Evolutionary conservation across 352 stramenopile species (phyloP).

Genomic region (Heterotrichella gracilis): DNA sequence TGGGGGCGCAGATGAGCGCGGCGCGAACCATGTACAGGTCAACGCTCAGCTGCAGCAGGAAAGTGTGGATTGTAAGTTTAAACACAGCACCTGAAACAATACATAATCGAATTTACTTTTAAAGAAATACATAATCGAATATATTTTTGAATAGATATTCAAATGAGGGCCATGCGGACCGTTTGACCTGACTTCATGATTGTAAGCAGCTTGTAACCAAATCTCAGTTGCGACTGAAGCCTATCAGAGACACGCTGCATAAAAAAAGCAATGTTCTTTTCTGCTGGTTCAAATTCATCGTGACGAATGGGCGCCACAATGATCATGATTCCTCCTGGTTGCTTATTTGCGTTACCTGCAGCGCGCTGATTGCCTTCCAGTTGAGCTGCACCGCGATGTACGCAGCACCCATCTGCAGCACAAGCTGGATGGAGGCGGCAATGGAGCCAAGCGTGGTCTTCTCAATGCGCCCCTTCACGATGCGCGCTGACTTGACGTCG

Average conservation of each 20-base stretch:
- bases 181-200: too few relatives aligned
- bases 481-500: too few relatives aligned
- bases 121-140: background rate
- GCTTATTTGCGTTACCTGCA: too few relatives aligned
- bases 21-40: slow-evolving; percentile 47
- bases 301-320: too few relatives aligned
- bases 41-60: slow-evolving; percentile 56
- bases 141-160: too few relatives aligned
- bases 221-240: too few relatives aligned
- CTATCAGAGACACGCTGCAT: too few relatives aligned
- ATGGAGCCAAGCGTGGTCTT: slow-evolving; percentile 86
- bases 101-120: background rate
- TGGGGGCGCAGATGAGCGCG: slow-evolving; percentile 51
- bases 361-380: slow-evolving; percentile 62
- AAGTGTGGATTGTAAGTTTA: background rate
- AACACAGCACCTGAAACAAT: background rate
- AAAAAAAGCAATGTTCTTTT: too few relatives aligned
- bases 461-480: slow-evolving; percentile 93
- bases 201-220: too few relatives aligned
- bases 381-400: slow-evolving; percentile 90
- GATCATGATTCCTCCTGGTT: too few relatives aligned
- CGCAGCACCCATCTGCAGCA: slow-evolving; percentile 55
- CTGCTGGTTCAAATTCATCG: too few relatives aligned
- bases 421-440: slow-evolving; percentile 71
- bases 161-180: too few relatives aligned